These are phyloP conservation scores for Hanseniaspora pseudoguilliermondii DNA, from an alignment of 805 yeast species.

Conservation along the genomic window DNA sequence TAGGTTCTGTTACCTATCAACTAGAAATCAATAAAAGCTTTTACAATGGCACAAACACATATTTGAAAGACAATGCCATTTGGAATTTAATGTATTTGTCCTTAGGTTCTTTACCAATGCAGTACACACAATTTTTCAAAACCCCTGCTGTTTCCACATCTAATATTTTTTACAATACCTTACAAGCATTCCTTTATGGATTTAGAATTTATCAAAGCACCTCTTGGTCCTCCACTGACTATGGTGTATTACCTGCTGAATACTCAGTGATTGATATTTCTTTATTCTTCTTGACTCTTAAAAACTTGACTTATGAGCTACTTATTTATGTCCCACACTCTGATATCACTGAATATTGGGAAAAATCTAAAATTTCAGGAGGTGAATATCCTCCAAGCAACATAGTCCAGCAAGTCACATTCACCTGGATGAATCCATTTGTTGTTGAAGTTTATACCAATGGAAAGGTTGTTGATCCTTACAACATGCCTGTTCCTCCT, in stretches of 20 bases:
- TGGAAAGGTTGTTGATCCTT: constrained; percentile 30
- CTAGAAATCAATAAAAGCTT: neutral
- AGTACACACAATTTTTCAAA: constrained; percentile 22
- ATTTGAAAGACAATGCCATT: constrained; percentile 4
- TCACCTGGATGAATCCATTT: constrained; percentile 37
- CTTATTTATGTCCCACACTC: constrained; percentile 30
- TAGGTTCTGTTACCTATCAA: constrained; percentile 2
- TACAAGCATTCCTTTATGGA: constrained; percentile 16
- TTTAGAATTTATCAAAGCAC: constrained; percentile 22
- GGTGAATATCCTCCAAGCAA: constrained; percentile 23
- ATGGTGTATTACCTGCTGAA: constrained; percentile 18
- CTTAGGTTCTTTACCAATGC: constrained; percentile 22
- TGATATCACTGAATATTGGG: constrained; percentile 28
- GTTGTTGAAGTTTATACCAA: constrained; percentile 31
- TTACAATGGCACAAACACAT: neutral
- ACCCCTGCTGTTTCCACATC: constrained; percentile 23
- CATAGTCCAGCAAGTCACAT: constrained; percentile 31
- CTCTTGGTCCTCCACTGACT: constrained; percentile 16
- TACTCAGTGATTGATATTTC: constrained; percentile 22
- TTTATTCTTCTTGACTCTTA: constrained; percentile 23
- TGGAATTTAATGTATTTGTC: constrained; percentile 18
- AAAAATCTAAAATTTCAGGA: constrained; percentile 16
- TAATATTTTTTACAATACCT: constrained; percentile 23
- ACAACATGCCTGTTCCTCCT: constrained; percentile 34
- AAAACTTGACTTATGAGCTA: constrained; percentile 32